Percentiles rank a stretch among this genome's conserved stretches.
Evolutionary conservation across 352 stramenopile species (phyloP).

Genomic region (Phytophthora pini): DNA sequence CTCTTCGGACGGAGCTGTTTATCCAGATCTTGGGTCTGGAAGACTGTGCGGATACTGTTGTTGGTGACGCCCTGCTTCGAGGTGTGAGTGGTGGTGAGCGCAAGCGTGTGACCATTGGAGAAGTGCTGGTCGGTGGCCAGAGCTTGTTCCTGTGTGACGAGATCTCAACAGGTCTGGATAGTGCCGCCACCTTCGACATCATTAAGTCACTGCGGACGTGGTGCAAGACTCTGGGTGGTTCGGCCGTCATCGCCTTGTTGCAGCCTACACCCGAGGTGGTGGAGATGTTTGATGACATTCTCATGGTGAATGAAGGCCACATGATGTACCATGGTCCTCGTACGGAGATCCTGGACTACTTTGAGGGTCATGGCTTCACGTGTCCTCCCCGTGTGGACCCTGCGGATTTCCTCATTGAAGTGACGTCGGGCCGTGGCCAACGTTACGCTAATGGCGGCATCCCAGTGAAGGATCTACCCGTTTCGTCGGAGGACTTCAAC

Average conservation of each 20-base stretch:
- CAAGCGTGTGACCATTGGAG: slow-evolving; percentile 89
- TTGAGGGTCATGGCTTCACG: slow-evolving; percentile 39
- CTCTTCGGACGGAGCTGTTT: slow-evolving; percentile 68
- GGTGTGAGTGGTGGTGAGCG: slow-evolving; percentile 91
- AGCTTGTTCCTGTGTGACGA: slow-evolving; percentile 90
- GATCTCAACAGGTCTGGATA: slow-evolving; percentile 94
- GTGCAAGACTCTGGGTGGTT: slow-evolving; percentile 44
- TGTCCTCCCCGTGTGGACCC: slow-evolving; percentile 66
- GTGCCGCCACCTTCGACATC: slow-evolving; percentile 90
- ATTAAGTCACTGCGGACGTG: slow-evolving; percentile 58
- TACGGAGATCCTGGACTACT: slow-evolving; percentile 78
- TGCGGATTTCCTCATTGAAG: slow-evolving; percentile 66
- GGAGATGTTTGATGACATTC: slow-evolving; percentile 94
- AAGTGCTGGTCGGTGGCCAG: slow-evolving; percentile 88
- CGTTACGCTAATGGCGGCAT: slow-evolving; percentile 44
- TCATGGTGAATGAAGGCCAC: slow-evolving; percentile 92
- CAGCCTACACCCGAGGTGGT: slow-evolving; percentile 92
- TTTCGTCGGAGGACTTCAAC: slow-evolving; percentile 51
- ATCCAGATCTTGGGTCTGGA: slow-evolving; percentile 84
- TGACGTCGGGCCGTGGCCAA: slow-evolving; percentile 56
- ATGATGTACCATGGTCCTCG: slow-evolving; percentile 92
- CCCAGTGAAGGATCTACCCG: slow-evolving; percentile 24
- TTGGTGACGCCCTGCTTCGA: slow-evolving; percentile 83
- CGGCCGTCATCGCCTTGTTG: slow-evolving; percentile 49
- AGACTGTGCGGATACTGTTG: slow-evolving; percentile 92